Conservation (phyloP, 148 eudicot genomes). For the Vaccinium macrocarpon region DNA sequence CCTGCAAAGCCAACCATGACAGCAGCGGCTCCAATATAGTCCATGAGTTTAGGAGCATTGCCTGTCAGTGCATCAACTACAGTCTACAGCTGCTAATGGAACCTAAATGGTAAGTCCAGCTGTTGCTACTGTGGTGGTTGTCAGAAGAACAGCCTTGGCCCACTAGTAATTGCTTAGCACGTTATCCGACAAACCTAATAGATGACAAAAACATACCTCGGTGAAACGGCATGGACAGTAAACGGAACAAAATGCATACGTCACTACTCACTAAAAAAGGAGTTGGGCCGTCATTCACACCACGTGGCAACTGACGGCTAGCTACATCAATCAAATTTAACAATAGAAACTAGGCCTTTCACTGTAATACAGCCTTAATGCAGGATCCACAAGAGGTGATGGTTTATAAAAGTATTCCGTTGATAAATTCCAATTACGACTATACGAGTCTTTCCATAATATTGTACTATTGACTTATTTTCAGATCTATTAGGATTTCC, state of each 20-base stretch:
- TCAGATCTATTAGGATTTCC: not conserved
- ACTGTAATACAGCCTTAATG: not conserved
- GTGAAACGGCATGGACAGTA: not conserved
- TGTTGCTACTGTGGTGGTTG: constrained; percentile 92
- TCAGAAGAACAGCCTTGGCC: constrained; percentile 96
- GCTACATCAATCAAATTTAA: not conserved
- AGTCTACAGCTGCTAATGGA: constrained; percentile 86
- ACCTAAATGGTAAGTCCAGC: constrained; percentile 99
- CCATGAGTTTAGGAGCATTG: constrained; percentile 57
- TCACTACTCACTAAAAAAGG: not conserved
- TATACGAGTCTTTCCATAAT: not conserved
- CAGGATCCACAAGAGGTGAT: not conserved
- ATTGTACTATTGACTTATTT: not conserved
- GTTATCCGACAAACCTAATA: constrained; percentile 80
- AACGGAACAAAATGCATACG: not conserved
- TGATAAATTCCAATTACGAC: not conserved
- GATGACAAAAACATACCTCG: constrained; percentile 1
- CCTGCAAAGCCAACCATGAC: constrained; percentile 87
- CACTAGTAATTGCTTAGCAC: constrained; percentile 93
- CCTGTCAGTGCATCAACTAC: constrained; percentile 72
- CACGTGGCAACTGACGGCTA: not conserved
- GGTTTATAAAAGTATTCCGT: not conserved
- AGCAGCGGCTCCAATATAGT: constrained; percentile 80
- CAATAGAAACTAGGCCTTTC: not conserved
- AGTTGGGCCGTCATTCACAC: not conserved